These are phyloP conservation scores for Leishmania major DNA, from an alignment of 208 protist species.

Conservation along the genomic window DNA sequence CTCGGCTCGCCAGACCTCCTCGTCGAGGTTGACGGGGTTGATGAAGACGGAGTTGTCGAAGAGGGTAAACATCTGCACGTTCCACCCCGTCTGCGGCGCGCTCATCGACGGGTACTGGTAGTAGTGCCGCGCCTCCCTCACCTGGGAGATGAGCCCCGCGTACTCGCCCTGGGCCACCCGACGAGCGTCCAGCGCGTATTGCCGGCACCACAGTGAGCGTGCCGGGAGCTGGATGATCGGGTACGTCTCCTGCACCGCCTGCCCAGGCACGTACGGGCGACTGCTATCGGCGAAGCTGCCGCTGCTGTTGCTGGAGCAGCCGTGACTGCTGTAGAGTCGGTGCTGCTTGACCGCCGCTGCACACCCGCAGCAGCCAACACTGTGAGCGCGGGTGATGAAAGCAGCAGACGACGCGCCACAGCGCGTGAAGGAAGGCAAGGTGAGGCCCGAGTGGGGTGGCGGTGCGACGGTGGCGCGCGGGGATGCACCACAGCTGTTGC, in stretches of 20 bases:
- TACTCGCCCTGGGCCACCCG: conserved; percentile 52
- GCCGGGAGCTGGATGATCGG: conserved; percentile 87
- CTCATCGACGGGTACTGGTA: conserved; percentile 91
- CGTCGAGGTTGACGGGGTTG: conserved; percentile 84
- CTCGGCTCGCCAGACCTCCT: conserved; percentile 42
- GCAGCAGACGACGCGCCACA: background rate
- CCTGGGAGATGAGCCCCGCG: conserved; percentile 61
- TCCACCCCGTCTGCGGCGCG: conserved; percentile 89
- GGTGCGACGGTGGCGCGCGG: background rate
- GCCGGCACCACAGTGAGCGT: conserved; percentile 76
- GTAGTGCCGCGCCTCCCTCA: conserved; percentile 70
- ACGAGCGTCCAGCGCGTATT: conserved; percentile 53
- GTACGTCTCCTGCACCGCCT: conserved; percentile 34
- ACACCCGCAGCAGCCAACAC: background rate
- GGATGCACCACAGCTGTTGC: background rate
- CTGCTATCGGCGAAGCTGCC: conserved; percentile 12
- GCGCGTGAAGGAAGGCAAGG: background rate
- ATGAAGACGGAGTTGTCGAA: conserved; percentile 85
- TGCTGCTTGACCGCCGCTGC: conserved; percentile 4
- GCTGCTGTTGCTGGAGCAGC: background rate
- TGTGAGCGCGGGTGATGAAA: background rate
- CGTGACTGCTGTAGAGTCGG: conserved; percentile 3
- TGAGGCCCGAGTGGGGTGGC: background rate
- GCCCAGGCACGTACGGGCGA: conserved; percentile 18
- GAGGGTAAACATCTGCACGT: conserved; percentile 89